Evolutionary conservation across 768 basidiomycete genomes (phyloP).

Genomic region (Russula virescens): DNA sequence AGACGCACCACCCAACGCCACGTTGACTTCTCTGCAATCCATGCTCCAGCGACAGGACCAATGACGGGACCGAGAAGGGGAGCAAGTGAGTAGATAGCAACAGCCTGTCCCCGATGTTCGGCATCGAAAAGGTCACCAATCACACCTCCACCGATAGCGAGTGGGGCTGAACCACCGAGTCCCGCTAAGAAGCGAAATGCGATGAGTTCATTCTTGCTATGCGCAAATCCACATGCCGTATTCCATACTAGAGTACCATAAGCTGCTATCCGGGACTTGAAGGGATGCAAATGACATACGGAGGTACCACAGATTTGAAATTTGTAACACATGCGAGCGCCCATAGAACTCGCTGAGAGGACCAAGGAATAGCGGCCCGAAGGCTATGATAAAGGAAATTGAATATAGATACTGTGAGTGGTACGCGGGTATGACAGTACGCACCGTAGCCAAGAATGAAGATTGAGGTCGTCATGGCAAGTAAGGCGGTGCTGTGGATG

Average conservation of each 20-base stretch:
- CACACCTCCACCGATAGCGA: slow-evolving; percentile 60
- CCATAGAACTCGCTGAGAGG: slow-evolving; percentile 72
- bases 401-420: neutral
- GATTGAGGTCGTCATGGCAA: too few relatives aligned
- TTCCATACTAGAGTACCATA: slow-evolving; percentile 43
- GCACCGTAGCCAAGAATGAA: slow-evolving; percentile 59
- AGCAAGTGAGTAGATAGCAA: too few relatives aligned
- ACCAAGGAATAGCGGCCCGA: slow-evolving; percentile 44
- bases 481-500: too few relatives aligned
- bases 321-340: too few relatives aligned
- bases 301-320: slow-evolving; percentile 63
- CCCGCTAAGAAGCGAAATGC: slow-evolving; percentile 69
- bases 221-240: slow-evolving; percentile 52
- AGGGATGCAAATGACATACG: slow-evolving; percentile 33
- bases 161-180: slow-evolving; percentile 66
- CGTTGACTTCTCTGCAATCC: too few relatives aligned
- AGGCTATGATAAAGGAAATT: slow-evolving; percentile 33
- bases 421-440: slow-evolving; percentile 9
- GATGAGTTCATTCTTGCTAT: slow-evolving; percentile 51
- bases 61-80: too few relatives aligned
- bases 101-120: slow-evolving; percentile 66
- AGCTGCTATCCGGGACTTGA: neutral
- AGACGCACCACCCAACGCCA: slow-evolving; percentile 56
- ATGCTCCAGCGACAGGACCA: too few relatives aligned
- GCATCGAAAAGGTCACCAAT: slow-evolving; percentile 57